Conservation (phyloP, 1,284 basidiomycete genomes). For the Tremellales sp. region DNA sequence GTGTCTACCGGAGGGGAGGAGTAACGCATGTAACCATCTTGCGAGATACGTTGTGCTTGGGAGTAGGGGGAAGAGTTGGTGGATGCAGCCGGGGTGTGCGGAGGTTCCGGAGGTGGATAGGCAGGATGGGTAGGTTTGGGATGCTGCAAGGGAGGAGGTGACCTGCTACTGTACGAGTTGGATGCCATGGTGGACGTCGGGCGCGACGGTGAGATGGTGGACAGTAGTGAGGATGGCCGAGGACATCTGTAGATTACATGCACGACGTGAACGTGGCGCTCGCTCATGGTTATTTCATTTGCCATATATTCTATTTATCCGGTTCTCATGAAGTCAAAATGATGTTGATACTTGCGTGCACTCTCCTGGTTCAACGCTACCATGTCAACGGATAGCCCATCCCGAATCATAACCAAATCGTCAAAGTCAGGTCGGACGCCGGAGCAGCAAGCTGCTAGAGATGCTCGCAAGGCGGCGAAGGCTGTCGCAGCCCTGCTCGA, state of each 20-base stretch:
- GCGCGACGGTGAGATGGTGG: no score
- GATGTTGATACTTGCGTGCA: no score
- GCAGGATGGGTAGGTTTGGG: conserved; percentile 85
- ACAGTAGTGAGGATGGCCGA: no score
- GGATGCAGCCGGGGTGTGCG: conserved; percentile 60
- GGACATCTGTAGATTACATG: no score
- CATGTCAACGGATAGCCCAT: conserved; percentile 8
- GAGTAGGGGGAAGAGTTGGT: conserved; percentile 44
- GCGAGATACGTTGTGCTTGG: conserved; percentile 50
- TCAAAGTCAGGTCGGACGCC: conserved; percentile 34
- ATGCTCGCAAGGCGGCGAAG: conserved; percentile 39
- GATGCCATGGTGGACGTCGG: no score
- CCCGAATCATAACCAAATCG: conserved; percentile 5
- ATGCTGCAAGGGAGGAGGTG: conserved; percentile 78
- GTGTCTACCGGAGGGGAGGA: conserved; percentile 47
- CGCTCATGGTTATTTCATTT: no score
- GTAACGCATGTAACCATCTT: conserved; percentile 46
- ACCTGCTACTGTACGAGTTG: conserved; percentile 55
- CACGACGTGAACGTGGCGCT: no score
- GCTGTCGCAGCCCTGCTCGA: conserved; percentile 7
- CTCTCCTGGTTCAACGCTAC: no score
- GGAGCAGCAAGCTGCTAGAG: conserved; percentile 41
- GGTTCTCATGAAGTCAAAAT: no score
- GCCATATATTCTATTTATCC: no score
- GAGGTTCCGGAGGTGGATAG: conserved; percentile 78